Evolutionary conservation across 768 basidiomycete genomes (phyloP), one percentile per base, ranked within the genome.

Genomic region (Phlebiopsis flavidoalba): DNA sequence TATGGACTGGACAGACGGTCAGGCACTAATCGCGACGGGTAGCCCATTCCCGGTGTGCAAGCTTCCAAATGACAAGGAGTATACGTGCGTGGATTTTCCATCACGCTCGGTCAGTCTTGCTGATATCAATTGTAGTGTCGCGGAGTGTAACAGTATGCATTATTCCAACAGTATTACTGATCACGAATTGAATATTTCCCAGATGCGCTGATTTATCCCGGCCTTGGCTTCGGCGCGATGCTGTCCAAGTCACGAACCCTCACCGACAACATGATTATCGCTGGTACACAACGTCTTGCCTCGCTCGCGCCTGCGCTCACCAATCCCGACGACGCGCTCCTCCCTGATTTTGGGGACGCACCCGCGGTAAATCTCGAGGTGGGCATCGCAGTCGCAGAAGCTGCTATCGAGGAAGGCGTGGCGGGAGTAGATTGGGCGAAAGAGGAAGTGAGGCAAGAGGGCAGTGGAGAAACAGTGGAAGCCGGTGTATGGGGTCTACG

Each of bases 231-330:
- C 61, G 93, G 93, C 37, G 81, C 89, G 43, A 85, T 94, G 66
- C 75, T 93, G 24, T 76, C 84, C 10, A 76, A 85, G 61, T 84
- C 89, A 0, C 77, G 81, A 5, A 73, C 69, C 8, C 79, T 95
- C 66, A 87, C 89, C 1, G 90, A 93, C 71, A 82, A 79, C n/a
- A 94, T 95, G 93, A 89, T 95, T 70, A 85, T 93, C 45, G 88
- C 88, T 2, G 93, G 89, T 8, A 85, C 91, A 0, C 80, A 77
- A 26, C 82, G 86, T 12, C 86, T 95, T 40, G 90, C 92, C 0
- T 76, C 83, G 8, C 81, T 95, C 47, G 85, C 91, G 0, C 92
- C 92, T 1, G 92, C 84, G 0, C 76, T 86, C 60, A 80, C 81
- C 35, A 85, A 93, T 67, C 86, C 87, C 0, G 85, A 90, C 63